Conservation (phyloP, 1,139 yeast species). For the Ashbya aceris region DNA sequence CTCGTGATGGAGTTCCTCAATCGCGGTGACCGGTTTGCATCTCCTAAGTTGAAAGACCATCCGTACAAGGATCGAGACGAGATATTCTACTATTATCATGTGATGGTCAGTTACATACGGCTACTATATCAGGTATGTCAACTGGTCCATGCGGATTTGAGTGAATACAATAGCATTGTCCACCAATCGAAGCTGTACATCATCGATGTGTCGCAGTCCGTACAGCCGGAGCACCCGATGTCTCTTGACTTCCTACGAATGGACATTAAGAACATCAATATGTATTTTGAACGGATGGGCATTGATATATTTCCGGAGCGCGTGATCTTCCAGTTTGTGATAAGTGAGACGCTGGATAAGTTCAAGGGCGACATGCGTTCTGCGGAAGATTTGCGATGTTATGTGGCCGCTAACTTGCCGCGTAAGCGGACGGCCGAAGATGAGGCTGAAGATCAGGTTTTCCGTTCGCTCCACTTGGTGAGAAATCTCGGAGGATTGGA, state of each 20-base stretch:
- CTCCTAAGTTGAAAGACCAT: slow-evolving; percentile 82
- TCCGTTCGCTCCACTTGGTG: slow-evolving; percentile 79
- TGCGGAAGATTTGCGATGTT: slow-evolving; percentile 31
- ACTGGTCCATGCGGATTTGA: slow-evolving; percentile 91
- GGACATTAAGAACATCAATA: slow-evolving; percentile 95
- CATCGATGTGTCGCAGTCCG: slow-evolving; percentile 95
- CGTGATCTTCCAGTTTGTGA: slow-evolving; percentile 67
- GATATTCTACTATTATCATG: slow-evolving; percentile 59
- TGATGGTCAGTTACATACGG: slow-evolving; percentile 77
- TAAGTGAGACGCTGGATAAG: slow-evolving; percentile 32
- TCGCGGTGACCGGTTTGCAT: slow-evolving; percentile 54
- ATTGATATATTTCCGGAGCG: slow-evolving; percentile 77
- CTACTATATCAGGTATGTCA: slow-evolving; percentile 80
- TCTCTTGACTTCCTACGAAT: slow-evolving; percentile 87
- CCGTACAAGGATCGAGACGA: slow-evolving; percentile 57
- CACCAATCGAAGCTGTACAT: slow-evolving; percentile 75
- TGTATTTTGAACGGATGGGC: slow-evolving; percentile 65
- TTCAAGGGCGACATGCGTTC: slow-evolving; percentile 37
- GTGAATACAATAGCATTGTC: slow-evolving; percentile 88
- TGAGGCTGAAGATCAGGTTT: slow-evolving; percentile 74
- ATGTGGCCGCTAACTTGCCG: slow-evolving; percentile 38
- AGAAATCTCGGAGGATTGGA: slow-evolving; percentile 63
- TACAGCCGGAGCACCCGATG: slow-evolving; percentile 97
- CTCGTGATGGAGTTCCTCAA: slow-evolving; percentile 88
- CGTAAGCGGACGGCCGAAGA: slow-evolving; percentile 43